phyloP scores from a whole-genome alignment of 345 rosid species.

The Kernera saxatilis region DNA sequence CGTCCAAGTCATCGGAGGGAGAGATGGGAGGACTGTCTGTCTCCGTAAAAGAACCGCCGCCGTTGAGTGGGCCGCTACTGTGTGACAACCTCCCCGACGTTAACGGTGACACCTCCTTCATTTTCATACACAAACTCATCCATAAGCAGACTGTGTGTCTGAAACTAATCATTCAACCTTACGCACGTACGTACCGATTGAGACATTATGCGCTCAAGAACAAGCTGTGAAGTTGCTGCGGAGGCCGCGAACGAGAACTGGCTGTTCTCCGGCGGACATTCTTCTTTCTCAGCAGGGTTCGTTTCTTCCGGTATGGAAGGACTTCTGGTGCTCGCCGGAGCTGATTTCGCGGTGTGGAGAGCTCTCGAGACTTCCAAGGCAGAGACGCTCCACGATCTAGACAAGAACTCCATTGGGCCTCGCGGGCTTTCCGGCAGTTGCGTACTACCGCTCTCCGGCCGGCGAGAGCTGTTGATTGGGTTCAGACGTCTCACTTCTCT shows the following conservation, averaged over 20 bases:
- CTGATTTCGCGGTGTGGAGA: constrained; percentile 35
- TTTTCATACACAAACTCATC: background rate
- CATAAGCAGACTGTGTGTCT: background rate
- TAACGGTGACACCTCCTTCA: constrained; percentile 88
- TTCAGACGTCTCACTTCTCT: constrained; percentile 38
- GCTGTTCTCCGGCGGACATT: constrained; percentile 21
- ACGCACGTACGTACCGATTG: constrained; percentile 70
- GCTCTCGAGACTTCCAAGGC: constrained; percentile 81
- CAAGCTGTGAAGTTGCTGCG: constrained; percentile 80
- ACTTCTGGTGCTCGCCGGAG: constrained; percentile 9
- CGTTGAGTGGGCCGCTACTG: constrained; percentile 83
- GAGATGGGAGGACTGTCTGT: constrained; percentile 81
- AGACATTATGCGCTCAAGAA: constrained; percentile 94
- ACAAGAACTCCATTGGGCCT: constrained; percentile 89
- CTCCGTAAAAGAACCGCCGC: constrained; percentile 47
- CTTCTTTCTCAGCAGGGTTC: constrained; percentile 31
- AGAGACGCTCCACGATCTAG: constrained; percentile 84
- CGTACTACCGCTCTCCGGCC: constrained; percentile 29
- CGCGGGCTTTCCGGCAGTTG: constrained; percentile 79
- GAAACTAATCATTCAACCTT: too few relatives aligned
- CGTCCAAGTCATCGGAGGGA: constrained; percentile 86
- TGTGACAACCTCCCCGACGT: constrained; percentile 94
- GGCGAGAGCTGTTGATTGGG: constrained; percentile 36
- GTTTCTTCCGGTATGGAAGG: constrained; percentile 53
- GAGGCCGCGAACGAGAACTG: constrained; percentile 70